These are phyloP conservation scores for Kluyveromyces sp. DNA, from an alignment of 1,139 yeast genomes.

Conservation along the genomic window DNA sequence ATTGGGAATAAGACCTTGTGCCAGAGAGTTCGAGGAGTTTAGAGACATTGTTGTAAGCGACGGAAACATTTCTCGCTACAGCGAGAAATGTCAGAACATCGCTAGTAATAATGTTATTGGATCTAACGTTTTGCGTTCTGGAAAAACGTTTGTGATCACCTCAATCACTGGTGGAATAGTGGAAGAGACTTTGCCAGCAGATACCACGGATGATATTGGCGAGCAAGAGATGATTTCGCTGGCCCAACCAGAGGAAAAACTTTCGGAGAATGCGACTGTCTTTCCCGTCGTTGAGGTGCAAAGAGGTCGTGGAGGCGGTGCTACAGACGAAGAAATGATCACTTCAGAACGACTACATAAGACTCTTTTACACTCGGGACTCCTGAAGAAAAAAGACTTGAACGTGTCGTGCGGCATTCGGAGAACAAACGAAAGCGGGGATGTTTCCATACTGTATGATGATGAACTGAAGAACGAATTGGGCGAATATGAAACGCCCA, in stretches of 20 bases:
- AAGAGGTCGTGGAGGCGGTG: slow-evolving; percentile 73
- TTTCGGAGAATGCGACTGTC: slow-evolving; percentile 38
- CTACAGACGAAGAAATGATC: slow-evolving; percentile 86
- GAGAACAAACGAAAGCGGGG: slow-evolving; percentile 37
- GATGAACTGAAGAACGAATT: slow-evolving; percentile 31
- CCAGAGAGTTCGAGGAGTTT: slow-evolving; percentile 67
- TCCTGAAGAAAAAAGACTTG: slow-evolving; percentile 43
- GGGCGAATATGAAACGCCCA: slow-evolving; percentile 17
- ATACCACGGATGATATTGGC: slow-evolving; percentile 30
- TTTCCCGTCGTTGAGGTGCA: slow-evolving; percentile 71
- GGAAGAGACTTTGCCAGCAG: slow-evolving; percentile 40
- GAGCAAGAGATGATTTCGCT: slow-evolving; percentile 36
- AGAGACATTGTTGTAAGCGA: slow-evolving; percentile 45
- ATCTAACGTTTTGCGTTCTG: slow-evolving; percentile 64
- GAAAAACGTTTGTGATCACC: slow-evolving; percentile 70
- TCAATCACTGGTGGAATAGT: slow-evolving; percentile 67
- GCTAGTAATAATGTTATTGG: slow-evolving; percentile 45
- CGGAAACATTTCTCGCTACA: slow-evolving; percentile 39
- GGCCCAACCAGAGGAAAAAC: slow-evolving; percentile 18
- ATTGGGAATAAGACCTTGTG: slow-evolving; percentile 65
- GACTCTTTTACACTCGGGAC: slow-evolving; percentile 46
- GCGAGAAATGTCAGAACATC: slow-evolving; percentile 14
- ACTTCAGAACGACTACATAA: slow-evolving; percentile 65
- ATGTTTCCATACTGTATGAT: slow-evolving; percentile 37
- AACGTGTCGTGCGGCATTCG: slow-evolving; percentile 45